Evolutionary conservation across 2,329 filamentous ascomycete genomes (phyloP).

Genomic region (Aspergillus phoenicis): DNA sequence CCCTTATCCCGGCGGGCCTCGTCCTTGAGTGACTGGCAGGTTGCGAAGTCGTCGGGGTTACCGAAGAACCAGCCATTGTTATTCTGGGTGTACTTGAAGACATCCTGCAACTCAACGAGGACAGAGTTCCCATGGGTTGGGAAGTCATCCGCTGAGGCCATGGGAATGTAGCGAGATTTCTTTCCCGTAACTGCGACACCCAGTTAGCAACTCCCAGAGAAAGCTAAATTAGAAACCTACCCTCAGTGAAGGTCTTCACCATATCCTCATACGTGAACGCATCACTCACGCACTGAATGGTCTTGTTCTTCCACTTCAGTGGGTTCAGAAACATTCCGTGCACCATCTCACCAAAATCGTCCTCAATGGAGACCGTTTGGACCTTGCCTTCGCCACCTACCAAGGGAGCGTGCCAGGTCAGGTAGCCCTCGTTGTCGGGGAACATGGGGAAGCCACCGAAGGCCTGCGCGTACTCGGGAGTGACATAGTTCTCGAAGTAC

Average conservation of each 20-base stretch:
- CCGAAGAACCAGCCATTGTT: constrained; percentile 2
- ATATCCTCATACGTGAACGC: neutral
- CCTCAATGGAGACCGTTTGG: constrained; percentile 1
- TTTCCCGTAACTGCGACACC: neutral
- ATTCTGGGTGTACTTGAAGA: neutral
- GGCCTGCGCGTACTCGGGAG: neutral
- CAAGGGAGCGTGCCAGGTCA: neutral
- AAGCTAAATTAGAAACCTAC: neutral
- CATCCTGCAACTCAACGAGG: constrained; percentile 2
- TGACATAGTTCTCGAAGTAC: constrained; percentile 10
- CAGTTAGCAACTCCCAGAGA: neutral
- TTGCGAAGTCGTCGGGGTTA: neutral
- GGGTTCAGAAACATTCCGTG: constrained; percentile 6
- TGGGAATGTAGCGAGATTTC: neutral
- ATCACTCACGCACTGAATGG: constrained; percentile 2
- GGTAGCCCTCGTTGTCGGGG: neutral
- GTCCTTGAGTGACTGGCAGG: constrained; percentile 3
- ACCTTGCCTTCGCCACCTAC: neutral
- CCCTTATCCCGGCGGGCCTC: constrained; percentile 2
- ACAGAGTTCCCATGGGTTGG: neutral
- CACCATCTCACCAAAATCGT: constrained; percentile 9
- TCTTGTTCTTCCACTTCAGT: neutral
- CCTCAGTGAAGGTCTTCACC: neutral
- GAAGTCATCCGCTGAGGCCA: neutral
- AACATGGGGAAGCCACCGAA: constrained; percentile 9